Evolutionary conservation across 1,139 yeast species (phyloP).

Genomic region (Yamadazyma atlantica): DNA sequence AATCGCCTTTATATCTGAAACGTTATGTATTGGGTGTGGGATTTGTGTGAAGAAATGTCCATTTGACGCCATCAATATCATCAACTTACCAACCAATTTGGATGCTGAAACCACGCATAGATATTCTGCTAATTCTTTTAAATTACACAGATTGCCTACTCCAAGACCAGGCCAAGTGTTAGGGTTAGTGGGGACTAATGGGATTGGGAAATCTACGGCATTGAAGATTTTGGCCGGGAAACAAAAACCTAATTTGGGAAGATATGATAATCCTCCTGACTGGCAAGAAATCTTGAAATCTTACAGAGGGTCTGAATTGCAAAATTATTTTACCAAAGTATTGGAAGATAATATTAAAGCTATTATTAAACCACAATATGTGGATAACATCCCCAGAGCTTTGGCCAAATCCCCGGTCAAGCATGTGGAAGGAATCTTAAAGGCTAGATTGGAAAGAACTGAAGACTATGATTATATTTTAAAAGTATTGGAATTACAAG

Average conservation of each 20-base stretch:
- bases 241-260: conserved; percentile 94
- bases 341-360: conserved; percentile 93
- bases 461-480: conserved; percentile 62
- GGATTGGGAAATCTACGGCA: conserved; percentile 99
- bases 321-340: conserved; percentile 90
- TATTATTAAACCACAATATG: conserved; percentile 96
- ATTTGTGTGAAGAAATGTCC: conserved; percentile 98
- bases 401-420: conserved; percentile 82
- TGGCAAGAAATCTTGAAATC: conserved; percentile 91
- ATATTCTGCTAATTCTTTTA: conserved; percentile 96
- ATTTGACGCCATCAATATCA: conserved; percentile 92
- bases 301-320: conserved; percentile 96
- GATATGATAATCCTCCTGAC: conserved; percentile 92
- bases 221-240: conserved; percentile 96
- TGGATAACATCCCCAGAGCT: conserved; percentile 94
- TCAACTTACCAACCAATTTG: conserved; percentile 92
- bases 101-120: conserved; percentile 93
- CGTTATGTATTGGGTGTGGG: conserved; percentile 98
- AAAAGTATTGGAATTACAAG: conserved; percentile 67
- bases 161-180: conserved; percentile 99
- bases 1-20: conserved; percentile 95
- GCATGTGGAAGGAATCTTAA: conserved; percentile 81
- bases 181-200: conserved; percentile 97
- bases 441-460: conserved; percentile 68
- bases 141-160: conserved; percentile 93